Base-by-base conservation (phyloP, 495 filamentous ascomycete species). In the Talaromyces liani region DNA sequence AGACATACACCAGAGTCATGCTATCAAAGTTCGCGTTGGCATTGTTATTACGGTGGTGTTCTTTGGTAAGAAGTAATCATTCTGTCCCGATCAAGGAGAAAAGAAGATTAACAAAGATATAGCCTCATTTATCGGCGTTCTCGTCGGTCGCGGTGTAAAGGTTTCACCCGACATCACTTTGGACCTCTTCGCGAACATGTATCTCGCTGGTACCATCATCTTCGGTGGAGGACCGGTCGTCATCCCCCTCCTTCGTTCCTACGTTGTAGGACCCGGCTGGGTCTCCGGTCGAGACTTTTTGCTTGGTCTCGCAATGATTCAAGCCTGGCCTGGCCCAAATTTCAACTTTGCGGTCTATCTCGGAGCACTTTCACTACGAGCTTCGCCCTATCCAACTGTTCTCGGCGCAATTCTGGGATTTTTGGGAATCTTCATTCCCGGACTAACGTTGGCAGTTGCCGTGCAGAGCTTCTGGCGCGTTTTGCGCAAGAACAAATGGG, bases 311-410 rank as follows among this genome's bases (percentile, higher is more conserved):
- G 91, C 91, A 10, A 78, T 93, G 63, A 91, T 91, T 64, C 91
- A 95, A 72, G 85, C 89, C 2, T 92, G 93, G 68, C 91, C 90
- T 0, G 91, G 91, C 0, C 91, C 91, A 0, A 93, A 95, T 71
- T 93, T 93, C 83, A 95, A 93, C 71, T 92, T 93, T 67, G 89
- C 87, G 3, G 88, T 93, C 14, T 93, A 87, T 67, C 80, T 93
- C 12, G 90, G 91, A 25, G 74, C 82, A 5, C 75, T 93, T 0
- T 82, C 89, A 0, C 64, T 81, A 0, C 70, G 66, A 0, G 75
- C 73, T 5, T 71, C 78, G 2, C 39, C 27, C 9, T 70, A 68
- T 29, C 76, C 75, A 2, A 71, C 83, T 4, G 68, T 81, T 49
- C 58, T 83, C 22, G 87, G 87, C 9, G 88, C 91, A 0, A 20